Evolutionary conservation across 768 basidiomycete genomes (phyloP).

Genomic region (Pleurotus eryngii): DNA sequence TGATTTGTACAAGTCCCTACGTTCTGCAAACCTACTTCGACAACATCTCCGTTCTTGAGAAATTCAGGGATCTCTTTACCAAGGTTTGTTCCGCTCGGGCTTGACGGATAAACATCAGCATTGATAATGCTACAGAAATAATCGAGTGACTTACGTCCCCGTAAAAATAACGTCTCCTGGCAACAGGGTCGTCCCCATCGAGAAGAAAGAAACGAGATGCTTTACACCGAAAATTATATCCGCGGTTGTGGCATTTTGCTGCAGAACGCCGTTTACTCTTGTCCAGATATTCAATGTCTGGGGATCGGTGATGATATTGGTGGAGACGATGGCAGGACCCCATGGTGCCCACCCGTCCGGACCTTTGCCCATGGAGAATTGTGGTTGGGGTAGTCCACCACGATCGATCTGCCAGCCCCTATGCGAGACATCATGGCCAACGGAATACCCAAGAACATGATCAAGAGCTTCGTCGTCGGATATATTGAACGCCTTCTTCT

Average conservation of each 20-base stretch:
- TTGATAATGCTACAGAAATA: not conserved
- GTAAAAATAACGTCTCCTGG: slow-evolving; percentile 44
- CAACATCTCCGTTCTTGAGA: slow-evolving; percentile 34
- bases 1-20: slow-evolving; percentile 36
- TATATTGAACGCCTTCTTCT: slow-evolving; percentile 39
- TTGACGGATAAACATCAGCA: slow-evolving; percentile 10
- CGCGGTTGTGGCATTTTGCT: slow-evolving; percentile 80
- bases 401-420: slow-evolving; percentile 43
- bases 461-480: slow-evolving; percentile 37
- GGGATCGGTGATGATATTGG: slow-evolving; percentile 33
- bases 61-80: slow-evolving; percentile 31
- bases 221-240: slow-evolving; percentile 92
- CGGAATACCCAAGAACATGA: slow-evolving; percentile 37
- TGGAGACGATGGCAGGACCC: slow-evolving; percentile 37
- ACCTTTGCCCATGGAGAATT: slow-evolving; percentile 41
- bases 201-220: slow-evolving; percentile 33
- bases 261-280: slow-evolving; percentile 80
- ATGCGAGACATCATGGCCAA: slow-evolving; percentile 40
- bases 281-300: slow-evolving; percentile 39
- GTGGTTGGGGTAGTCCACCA: slow-evolving; percentile 38
- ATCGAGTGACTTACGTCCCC: slow-evolving; percentile 29
- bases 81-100: slow-evolving; percentile 32
- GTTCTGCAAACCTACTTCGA: slow-evolving; percentile 35
- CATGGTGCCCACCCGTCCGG: slow-evolving; percentile 42
- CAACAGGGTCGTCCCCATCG: slow-evolving; percentile 39